phyloP scores from a whole-genome alignment of 805 yeast genomes.

The Wickerhamiella nectarea region DNA sequence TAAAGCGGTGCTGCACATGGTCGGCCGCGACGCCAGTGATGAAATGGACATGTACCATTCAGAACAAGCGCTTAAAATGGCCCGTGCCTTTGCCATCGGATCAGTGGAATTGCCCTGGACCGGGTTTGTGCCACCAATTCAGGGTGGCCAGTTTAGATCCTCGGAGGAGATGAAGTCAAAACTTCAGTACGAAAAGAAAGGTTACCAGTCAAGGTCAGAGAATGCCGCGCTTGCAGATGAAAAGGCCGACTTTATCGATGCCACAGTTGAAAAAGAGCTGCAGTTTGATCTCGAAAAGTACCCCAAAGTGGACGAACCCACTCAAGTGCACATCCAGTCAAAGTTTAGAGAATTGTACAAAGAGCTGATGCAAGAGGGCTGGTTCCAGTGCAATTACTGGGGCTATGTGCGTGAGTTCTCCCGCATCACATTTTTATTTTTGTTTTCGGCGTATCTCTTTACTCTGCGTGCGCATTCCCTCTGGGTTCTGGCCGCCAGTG shows the following conservation, averaged over 20 bases:
- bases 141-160: conserved; percentile 47
- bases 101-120: conserved; percentile 50
- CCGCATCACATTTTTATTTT: conserved; percentile 43
- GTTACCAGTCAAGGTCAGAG: not conserved
- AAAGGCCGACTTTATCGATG: conserved; percentile 39
- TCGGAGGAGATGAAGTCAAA: conserved; percentile 22
- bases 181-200: conserved; percentile 9
- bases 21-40: conserved; percentile 83
- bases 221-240: conserved; percentile 2
- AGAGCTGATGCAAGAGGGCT: conserved; percentile 40
- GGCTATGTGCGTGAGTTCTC: conserved; percentile 55
- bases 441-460: conserved; percentile 37
- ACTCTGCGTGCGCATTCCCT: conserved; percentile 17
- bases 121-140: conserved; percentile 75
- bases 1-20: conserved; percentile 67
- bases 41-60: conserved; percentile 79
- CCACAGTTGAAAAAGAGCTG: conserved; percentile 44
- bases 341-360: conserved; percentile 52
- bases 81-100: conserved; percentile 54
- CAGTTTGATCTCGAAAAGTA: conserved; percentile 40
- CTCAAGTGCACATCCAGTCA: conserved; percentile 43
- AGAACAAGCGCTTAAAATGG: conserved; percentile 39
- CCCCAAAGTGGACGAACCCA: conserved; percentile 54
- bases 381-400: conserved; percentile 61
- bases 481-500: conserved; percentile 39